phyloP scores from a whole-genome alignment of 1,284 basidiomycete species.

The Ganoderma leucocontextum region DNA sequence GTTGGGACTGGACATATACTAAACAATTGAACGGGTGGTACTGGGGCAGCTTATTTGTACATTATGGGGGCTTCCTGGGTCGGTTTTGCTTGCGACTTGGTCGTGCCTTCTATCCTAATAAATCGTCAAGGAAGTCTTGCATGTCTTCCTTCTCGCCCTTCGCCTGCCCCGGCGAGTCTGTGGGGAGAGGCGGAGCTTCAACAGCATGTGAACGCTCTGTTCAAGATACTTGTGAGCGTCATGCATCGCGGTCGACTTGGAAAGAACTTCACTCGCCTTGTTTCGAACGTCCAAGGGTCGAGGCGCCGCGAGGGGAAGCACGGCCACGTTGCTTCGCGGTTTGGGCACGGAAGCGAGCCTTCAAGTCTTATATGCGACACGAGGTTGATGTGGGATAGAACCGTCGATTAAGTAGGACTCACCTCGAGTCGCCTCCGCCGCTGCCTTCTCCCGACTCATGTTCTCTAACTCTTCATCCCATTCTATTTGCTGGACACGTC shows the following conservation, averaged over 20 bases:
- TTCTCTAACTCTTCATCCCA: constrained; percentile 74
- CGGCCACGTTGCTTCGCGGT: constrained; percentile 55
- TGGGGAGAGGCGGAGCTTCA: constrained; percentile 67
- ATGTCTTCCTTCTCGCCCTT: constrained; percentile 66
- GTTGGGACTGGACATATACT: background rate
- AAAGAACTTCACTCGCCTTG: constrained; percentile 43
- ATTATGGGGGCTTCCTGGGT: background rate
- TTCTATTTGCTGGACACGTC: constrained; percentile 66
- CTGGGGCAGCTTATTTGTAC: background rate
- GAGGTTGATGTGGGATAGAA: background rate
- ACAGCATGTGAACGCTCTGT: constrained; percentile 43
- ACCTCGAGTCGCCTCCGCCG: constrained; percentile 80
- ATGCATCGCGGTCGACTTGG: background rate
- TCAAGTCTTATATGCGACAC: constrained; percentile 60
- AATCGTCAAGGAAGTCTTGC: constrained; percentile 79
- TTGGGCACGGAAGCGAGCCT: constrained; percentile 69
- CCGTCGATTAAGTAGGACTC: constrained; percentile 21
- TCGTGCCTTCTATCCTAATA: constrained; percentile 47
- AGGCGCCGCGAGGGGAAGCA: constrained; percentile 20
- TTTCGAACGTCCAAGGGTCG: constrained; percentile 35
- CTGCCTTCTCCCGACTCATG: constrained; percentile 71
- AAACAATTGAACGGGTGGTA: background rate
- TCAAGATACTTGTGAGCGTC: constrained; percentile 17
- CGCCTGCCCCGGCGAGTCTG: constrained; percentile 35
- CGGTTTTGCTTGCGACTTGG: background rate